A percentile compares a stretch with the other conserved stretches of the same genome.
Conservation (phyloP, 2,329 filamentous ascomycete genomes). For the Neonectria hederae region DNA sequence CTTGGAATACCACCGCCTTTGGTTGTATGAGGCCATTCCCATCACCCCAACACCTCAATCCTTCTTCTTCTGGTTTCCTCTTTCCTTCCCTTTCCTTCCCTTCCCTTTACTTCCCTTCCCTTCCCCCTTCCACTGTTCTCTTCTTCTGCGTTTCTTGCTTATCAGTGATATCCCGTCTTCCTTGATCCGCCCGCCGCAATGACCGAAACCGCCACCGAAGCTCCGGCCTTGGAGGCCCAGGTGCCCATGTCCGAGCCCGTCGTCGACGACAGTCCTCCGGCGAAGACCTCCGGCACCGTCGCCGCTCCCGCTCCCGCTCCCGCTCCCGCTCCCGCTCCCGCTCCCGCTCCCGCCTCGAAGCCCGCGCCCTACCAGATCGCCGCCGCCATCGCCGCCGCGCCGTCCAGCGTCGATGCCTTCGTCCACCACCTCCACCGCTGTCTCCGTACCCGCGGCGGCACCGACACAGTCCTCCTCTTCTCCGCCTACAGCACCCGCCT, state of each 20-base stretch:
- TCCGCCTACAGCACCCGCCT: conserved; percentile 73
- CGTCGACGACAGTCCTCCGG: conserved; percentile 32
- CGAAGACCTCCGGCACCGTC: conserved; percentile 22
- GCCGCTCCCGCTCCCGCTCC: neutral
- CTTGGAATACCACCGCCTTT: conserved; percentile 15
- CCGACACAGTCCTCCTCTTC: conserved; percentile 75
- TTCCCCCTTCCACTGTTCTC: neutral
- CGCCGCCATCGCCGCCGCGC: conserved; percentile 32
- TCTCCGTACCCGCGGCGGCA: conserved; percentile 73
- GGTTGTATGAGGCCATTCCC: conserved; percentile 25
- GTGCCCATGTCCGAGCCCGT: conserved; percentile 35
- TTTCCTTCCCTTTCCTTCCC: neutral
- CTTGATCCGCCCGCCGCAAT: conserved; percentile 31
- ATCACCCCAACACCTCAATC: conserved; percentile 6
- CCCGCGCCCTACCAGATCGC: conserved; percentile 8
- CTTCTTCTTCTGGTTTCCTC: neutral
- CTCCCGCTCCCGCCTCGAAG: neutral
- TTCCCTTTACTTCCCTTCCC: neutral
- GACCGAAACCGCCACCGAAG: conserved; percentile 39
- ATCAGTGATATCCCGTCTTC: conserved; percentile 11
- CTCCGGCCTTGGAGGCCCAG: conserved; percentile 39
- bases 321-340: neutral
- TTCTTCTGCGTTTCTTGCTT: neutral
- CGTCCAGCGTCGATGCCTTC: conserved; percentile 58
- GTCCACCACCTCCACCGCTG: conserved; percentile 68